Evolutionary conservation across 2,329 filamentous ascomycete genomes (phyloP).

Genomic region (Periconia macrospinosa): DNA sequence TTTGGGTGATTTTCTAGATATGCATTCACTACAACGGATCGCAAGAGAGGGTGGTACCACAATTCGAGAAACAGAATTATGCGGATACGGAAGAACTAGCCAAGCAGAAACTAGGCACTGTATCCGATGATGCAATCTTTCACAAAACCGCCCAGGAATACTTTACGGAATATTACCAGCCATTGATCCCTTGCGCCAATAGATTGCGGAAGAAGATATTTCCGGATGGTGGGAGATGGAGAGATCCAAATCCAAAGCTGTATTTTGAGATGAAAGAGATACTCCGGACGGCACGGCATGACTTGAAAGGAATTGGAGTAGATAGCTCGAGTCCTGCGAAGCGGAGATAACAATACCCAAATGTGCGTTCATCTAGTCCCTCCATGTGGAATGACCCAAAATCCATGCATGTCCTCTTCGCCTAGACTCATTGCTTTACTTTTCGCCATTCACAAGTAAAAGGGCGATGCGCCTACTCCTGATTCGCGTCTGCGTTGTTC

Average conservation of each 20-base stretch:
- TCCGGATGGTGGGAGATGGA: conserved; percentile 24
- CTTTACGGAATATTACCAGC: conserved; percentile 43
- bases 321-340: too few relatives aligned
- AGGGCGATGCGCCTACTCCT: too few relatives aligned
- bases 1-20: conserved; percentile 53
- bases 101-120: conserved; percentile 3
- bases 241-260: conserved; percentile 1
- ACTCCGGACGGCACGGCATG: conserved; percentile 8
- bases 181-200: conserved; percentile 45
- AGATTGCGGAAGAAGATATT: conserved; percentile 42
- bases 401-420: too few relatives aligned
- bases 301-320: background rate
- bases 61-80: conserved; percentile 45
- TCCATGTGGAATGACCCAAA: too few relatives aligned
- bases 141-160: conserved; percentile 21
- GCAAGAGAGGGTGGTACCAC: conserved; percentile 11
- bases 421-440: too few relatives aligned
- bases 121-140: conserved; percentile 22
- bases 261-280: conserved; percentile 10
- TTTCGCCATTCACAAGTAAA: too few relatives aligned
- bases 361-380: too few relatives aligned
- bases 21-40: conserved; percentile 48
- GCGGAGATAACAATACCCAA: too few relatives aligned
- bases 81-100: conserved; percentile 2
- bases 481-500: too few relatives aligned